These are phyloP conservation scores for Fusarium papillatum DNA, from an alignment of 2,329 filamentous ascomycete species.

Conservation along the genomic window DNA sequence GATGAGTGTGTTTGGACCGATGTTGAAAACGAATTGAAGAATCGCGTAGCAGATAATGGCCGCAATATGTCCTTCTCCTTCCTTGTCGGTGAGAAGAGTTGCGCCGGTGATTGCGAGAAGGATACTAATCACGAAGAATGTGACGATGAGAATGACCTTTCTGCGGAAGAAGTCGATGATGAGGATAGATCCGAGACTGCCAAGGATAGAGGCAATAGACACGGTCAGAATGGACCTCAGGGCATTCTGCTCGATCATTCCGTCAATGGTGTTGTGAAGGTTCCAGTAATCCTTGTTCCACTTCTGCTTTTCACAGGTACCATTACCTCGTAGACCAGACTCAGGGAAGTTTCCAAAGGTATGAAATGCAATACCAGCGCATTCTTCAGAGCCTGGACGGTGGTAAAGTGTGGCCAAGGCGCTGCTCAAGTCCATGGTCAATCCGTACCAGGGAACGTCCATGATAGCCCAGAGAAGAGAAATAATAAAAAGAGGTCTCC, in stretches of 20 bases:
- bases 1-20: constrained; percentile 10
- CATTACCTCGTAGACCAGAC: background rate
- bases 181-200: constrained; percentile 5
- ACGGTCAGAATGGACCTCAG: constrained; percentile 3
- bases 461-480: constrained; percentile 25
- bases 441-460: constrained; percentile 24
- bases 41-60: constrained; percentile 6
- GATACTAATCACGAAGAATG: constrained; percentile 4
- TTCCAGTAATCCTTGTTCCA: constrained; percentile 21
- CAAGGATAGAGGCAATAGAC: background rate
- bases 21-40: constrained; percentile 12
- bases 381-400: background rate
- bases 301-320: background rate
- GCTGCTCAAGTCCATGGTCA: constrained; percentile 22
- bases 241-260: constrained; percentile 12
- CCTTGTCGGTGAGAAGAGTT: background rate
- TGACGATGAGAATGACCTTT: constrained; percentile 1
- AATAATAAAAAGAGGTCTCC: constrained; percentile 10
- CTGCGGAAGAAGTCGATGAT: constrained; percentile 15
- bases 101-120: constrained; percentile 9
- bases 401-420: constrained; percentile 20
- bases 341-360: background rate
- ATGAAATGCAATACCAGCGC: background rate
- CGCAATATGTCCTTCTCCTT: background rate
- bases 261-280: background rate